Evolutionary conservation across 2,329 filamentous ascomycete genomes (phyloP).

Genomic region (Ilyonectria sp.): DNA sequence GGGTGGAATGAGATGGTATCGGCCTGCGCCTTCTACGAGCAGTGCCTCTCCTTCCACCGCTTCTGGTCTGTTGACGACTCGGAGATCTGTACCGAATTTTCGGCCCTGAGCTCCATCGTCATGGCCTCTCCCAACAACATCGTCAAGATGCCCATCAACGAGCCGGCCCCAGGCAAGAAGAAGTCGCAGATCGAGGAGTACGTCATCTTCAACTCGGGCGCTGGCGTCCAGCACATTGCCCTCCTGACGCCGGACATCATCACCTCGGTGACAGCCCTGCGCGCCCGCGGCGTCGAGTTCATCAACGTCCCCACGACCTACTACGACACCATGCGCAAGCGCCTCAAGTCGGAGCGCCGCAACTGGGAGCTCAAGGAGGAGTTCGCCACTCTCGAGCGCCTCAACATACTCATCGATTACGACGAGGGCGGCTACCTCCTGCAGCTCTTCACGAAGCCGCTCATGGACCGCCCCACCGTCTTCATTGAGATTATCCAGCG

Average conservation of each 20-base stretch:
- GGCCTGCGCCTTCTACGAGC: constrained; percentile 83
- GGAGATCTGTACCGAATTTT: constrained; percentile 93
- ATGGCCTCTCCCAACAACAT: constrained; percentile 89
- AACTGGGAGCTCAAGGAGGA: constrained; percentile 81
- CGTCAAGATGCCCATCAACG: constrained; percentile 99
- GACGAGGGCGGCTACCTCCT: constrained; percentile 91
- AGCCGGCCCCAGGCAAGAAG: constrained; percentile 91
- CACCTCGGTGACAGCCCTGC: constrained; percentile 80
- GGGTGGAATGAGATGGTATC: constrained; percentile 90
- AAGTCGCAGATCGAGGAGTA: constrained; percentile 96
- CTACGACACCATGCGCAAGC: constrained; percentile 82
- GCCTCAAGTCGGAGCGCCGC: constrained; percentile 76
- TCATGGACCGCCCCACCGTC: constrained; percentile 95
- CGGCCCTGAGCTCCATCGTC: constrained; percentile 88
- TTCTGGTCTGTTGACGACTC: constrained; percentile 98
- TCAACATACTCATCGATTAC: constrained; percentile 95
- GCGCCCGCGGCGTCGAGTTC: constrained; percentile 92
- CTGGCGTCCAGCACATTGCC: constrained; percentile 95
- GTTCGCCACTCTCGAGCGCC: constrained; percentile 79
- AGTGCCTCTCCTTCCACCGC: constrained; percentile 91
- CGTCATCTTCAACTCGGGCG: constrained; percentile 89
- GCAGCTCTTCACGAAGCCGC: constrained; percentile 85
- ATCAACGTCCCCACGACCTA: constrained; percentile 91
- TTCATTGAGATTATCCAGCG: constrained; percentile 98
- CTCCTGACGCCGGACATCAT: constrained; percentile 88